Percentiles rank a stretch among this genome's conserved stretches.
Conservation (phyloP, 1,284 basidiomycete genomes). For the Farysia itapuensis region DNA sequence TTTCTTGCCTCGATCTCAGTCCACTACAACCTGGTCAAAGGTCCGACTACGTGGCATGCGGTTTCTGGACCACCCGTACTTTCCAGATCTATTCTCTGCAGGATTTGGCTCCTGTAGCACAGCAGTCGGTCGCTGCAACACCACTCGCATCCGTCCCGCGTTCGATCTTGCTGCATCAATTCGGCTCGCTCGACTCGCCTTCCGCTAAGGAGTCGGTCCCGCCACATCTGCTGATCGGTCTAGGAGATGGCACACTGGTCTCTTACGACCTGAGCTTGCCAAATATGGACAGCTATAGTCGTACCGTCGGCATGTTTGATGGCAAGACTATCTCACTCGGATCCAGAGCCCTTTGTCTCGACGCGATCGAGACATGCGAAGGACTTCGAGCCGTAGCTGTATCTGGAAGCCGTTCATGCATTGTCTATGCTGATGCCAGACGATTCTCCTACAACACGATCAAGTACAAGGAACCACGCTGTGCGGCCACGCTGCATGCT, state of each 20-base stretch:
- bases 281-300: conserved; percentile 16
- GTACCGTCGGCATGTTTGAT: conserved; percentile 59
- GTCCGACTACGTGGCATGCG: conserved; percentile 65
- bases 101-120: conserved; percentile 61
- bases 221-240: conserved; percentile 71
- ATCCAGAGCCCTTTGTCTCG: conserved; percentile 68
- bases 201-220: conserved; percentile 7
- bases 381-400: conserved; percentile 49
- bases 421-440: conserved; percentile 47
- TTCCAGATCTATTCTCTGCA: conserved; percentile 68
- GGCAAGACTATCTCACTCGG: conserved; percentile 72
- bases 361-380: conserved; percentile 45
- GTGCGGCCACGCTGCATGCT: conserved; percentile 31
- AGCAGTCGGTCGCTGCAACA: conserved; percentile 14
- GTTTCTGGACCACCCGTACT: conserved; percentile 74
- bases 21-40: conserved; percentile 30
- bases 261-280: conserved; percentile 63
- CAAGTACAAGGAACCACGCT: conserved; percentile 40
- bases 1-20: conserved; percentile 57
- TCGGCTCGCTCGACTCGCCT: conserved; percentile 58
- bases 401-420: conserved; percentile 51
- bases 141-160: conserved; percentile 64
- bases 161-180: conserved; percentile 72
- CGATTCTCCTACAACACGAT: conserved; percentile 53
- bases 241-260: conserved; percentile 77